A percentile compares a stretch with the other conserved stretches of the same genome.
Evolutionary conservation across 2,329 filamentous ascomycete genomes (phyloP).

Genomic region (Cytospora paraplurivora): DNA sequence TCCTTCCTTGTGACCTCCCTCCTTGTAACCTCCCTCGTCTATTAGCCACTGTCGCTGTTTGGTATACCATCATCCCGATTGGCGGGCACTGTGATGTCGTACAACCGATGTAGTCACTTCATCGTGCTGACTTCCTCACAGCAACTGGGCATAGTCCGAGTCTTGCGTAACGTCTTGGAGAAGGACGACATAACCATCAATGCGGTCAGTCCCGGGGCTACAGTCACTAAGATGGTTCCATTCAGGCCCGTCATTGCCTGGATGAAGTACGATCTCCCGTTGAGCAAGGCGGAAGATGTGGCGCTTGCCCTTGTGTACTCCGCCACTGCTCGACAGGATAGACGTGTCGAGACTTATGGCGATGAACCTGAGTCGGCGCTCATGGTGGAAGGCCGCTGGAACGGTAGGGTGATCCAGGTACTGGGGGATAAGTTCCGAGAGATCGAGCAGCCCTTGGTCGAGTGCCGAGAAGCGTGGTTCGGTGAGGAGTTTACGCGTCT

Average conservation of each 20-base stretch:
- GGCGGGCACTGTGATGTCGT: no score
- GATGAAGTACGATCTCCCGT: constrained; percentile 12
- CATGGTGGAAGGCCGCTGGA: constrained; percentile 4
- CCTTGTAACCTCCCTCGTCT: no score
- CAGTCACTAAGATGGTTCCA: constrained; percentile 10
- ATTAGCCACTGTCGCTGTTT: not conserved
- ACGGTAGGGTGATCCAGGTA: constrained; percentile 16
- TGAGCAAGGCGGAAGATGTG: constrained; percentile 6
- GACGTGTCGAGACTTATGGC: constrained; percentile 8
- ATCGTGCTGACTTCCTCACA: not conserved
- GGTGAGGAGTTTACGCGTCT: constrained; percentile 4
- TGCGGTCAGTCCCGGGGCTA: constrained; percentile 6
- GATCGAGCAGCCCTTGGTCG: constrained; percentile 3
- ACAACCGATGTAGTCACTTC: not conserved
- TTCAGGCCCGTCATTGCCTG: constrained; percentile 12
- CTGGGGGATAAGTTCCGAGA: constrained; percentile 10
- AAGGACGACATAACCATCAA: constrained; percentile 13
- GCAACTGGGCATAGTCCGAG: constrained; percentile 15
- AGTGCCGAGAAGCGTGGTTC: not conserved
- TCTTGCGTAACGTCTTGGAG: not conserved
- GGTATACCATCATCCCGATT: not conserved
- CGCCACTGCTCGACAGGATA: not conserved
- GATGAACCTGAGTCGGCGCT: not conserved
- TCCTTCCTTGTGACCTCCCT: no score
- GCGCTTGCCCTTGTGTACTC: constrained; percentile 5